Base-by-base conservation (phyloP, 164 flowering plant species). In the Aristolochia californica region DNA sequence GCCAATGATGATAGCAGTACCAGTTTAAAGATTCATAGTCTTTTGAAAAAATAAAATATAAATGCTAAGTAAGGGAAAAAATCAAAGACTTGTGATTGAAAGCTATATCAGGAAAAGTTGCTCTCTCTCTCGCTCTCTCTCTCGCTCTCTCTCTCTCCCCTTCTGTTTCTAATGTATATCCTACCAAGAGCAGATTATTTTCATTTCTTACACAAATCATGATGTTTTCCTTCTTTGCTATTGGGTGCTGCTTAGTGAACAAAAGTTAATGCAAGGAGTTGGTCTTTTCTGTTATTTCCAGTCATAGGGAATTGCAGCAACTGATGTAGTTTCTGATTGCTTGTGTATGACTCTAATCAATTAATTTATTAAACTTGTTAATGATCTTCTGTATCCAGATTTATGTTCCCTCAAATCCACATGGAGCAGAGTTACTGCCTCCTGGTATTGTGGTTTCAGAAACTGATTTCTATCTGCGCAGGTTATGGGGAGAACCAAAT, bases 401-500 rank as follows among this genome's bases (percentile, higher is more conserved):
- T 61, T 77, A 79, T 75, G 89, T 75, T 66, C 68, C 95, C 45
- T 74, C 85, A 55, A 90, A 90, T 69, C 97, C 97, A 47, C 87
- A 77, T 59, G 95, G 97, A 61, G 93, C 93, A 10, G 95, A 90
- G 74, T 62, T 73, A 59, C 70, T 89, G 34, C 97, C 97, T 68
- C 95, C 88, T 17, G 95, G 90, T 51, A 89, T 89, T 59, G 72
- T 89, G 53, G 91, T 79, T 13, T 23, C 94, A 18, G 83, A 87
- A 66, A 62, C 87, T 45, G 97, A 90, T 73, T 72, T 87, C 16
- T 78, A 79, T 73, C 64, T 82, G 75, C 85, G 94, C 63, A 85
- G 97, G 76, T 78, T 90, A 66, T 90, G 97, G 97, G 97, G 97
- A 57, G 82, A 83, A 12, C 97, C 97, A 22, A 78, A 67, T 70